Evolutionary conservation across 768 basidiomycete genomes (phyloP).

Genomic region (Paxillus rubicundulus): DNA sequence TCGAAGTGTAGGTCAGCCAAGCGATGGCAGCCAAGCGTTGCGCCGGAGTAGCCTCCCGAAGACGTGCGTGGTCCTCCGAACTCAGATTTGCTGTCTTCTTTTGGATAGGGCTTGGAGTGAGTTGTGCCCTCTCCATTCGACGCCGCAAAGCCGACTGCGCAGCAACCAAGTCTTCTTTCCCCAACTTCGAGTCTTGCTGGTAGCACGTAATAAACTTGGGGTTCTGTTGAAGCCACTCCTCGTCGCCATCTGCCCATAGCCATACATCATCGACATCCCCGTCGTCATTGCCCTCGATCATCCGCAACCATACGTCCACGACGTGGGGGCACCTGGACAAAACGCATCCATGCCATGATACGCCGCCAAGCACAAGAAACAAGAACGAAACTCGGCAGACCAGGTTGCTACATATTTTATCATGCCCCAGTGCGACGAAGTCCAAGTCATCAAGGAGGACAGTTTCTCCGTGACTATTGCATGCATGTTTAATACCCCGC

Average conservation of each 20-base stretch:
- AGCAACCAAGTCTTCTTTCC: background rate
- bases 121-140: background rate
- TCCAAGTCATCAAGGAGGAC: no score
- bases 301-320: background rate
- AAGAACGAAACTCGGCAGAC: no score
- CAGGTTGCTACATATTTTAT: no score
- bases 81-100: background rate
- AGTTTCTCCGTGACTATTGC: no score
- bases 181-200: no score
- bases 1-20: no score
- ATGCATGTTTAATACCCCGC: no score
- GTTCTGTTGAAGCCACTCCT: background rate
- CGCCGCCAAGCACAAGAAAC: no score
- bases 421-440: no score
- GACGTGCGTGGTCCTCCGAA: no score
- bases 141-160: background rate
- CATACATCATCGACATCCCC: background rate
- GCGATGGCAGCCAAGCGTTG: no score
- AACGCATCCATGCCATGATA: background rate
- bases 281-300: background rate
- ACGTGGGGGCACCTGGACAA: background rate
- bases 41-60: no score
- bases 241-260: background rate
- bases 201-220: fast-evolving
- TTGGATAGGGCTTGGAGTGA: background rate